A percentile compares a stretch with the other conserved stretches of the same genome.
These are phyloP conservation scores for Arxiozyma heterogenica DNA, from an alignment of 1,139 yeast genomes.

Conservation along the genomic window DNA sequence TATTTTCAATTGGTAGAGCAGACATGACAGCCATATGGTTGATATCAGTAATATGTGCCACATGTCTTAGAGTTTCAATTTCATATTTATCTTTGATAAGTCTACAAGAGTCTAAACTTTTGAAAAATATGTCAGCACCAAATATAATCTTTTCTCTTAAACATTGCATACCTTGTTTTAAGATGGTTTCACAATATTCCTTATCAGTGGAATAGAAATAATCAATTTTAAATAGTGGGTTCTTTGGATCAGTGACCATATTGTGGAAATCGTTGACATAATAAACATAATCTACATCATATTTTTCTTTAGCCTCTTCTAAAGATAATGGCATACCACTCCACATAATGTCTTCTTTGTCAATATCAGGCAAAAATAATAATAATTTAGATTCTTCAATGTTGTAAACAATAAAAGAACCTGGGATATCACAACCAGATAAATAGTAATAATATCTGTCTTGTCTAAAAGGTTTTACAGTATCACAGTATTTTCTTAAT, in stretches of 20 bases:
- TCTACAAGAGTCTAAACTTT: constrained; percentile 81
- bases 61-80: constrained; percentile 63
- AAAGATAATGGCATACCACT: constrained; percentile 71
- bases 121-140: constrained; percentile 44
- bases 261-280: constrained; percentile 39
- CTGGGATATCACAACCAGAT: constrained; percentile 78
- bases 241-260: background rate
- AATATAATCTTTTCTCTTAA: constrained; percentile 30
- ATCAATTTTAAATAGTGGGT: constrained; percentile 9
- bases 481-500: constrained; percentile 72
- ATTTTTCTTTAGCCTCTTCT: constrained; percentile 56
- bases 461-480: constrained; percentile 71
- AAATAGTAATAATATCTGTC: constrained; percentile 83
- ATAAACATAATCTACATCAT: constrained; percentile 74
- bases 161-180: constrained; percentile 24
- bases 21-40: constrained; percentile 90
- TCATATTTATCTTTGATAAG: constrained; percentile 78
- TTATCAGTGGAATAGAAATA: constrained; percentile 37
- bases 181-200: constrained; percentile 24
- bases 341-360: constrained; percentile 92
- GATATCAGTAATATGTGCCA: constrained; percentile 75
- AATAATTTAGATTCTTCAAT: constrained; percentile 47
- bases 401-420: constrained; percentile 58
- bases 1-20: constrained; percentile 76
- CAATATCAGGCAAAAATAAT: constrained; percentile 73